A percentile compares a stretch with the other conserved stretches of the same genome.
These are phyloP conservation scores for Ophiosphaerella herpotricha DNA, from an alignment of 2,329 filamentous ascomycete genomes.

Conservation along the genomic window DNA sequence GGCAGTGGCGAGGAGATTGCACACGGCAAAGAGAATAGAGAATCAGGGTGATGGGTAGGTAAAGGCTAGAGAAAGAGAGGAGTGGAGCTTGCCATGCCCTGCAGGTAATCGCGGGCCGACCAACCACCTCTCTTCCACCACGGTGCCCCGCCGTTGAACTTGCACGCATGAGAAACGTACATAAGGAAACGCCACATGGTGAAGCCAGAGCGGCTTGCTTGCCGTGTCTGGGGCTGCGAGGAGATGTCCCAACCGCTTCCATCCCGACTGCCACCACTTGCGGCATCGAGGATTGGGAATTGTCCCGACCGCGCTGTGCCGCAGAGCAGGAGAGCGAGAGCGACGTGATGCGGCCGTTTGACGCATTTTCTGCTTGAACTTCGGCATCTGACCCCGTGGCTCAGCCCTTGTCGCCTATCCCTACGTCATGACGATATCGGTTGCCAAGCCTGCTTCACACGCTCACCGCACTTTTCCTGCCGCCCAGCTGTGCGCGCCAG, in stretches of 20 bases:
- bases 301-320: neutral
- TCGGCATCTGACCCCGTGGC: conserved; percentile 2
- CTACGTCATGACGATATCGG: conserved; percentile 20
- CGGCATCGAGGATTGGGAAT: conserved; percentile 2
- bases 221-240: conserved; percentile 6
- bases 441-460: conserved; percentile 13
- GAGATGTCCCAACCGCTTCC: neutral
- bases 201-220: conserved; percentile 16
- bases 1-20: conserved; percentile 12
- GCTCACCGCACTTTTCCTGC: conserved; percentile 25
- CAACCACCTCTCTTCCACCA: conserved; percentile 7
- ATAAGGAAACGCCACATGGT: conserved; percentile 13
- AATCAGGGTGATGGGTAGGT: conserved; percentile 23
- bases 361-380: conserved; percentile 8
- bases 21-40: conserved; percentile 18
- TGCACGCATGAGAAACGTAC: conserved; percentile 13
- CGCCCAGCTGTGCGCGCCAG: conserved; percentile 1
- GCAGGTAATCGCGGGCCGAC: conserved; percentile 25
- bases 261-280: conserved; percentile 5
- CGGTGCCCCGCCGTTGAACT: conserved; percentile 11
- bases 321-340: neutral
- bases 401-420: conserved; percentile 8
- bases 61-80: conserved; percentile 1
- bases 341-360: conserved; percentile 3
- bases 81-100: conserved; percentile 23